A percentile compares a stretch with the other conserved stretches of the same genome.
These are phyloP conservation scores for Calycina herbarum DNA, from an alignment of 2,329 filamentous ascomycete genomes.

Conservation along the genomic window DNA sequence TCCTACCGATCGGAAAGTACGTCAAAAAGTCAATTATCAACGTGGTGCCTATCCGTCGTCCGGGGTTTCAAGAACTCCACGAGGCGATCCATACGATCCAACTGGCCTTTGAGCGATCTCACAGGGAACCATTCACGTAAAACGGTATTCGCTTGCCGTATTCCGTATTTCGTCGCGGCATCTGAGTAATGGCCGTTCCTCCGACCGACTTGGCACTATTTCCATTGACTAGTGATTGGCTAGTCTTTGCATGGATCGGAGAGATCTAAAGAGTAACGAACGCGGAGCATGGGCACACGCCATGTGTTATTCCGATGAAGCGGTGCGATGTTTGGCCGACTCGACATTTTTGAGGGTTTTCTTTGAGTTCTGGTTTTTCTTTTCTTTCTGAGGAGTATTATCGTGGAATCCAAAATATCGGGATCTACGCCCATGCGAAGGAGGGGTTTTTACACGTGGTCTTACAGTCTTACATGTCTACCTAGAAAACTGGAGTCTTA, in stretches of 20 bases:
- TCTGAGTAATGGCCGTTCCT: neutral
- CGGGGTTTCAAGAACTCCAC: neutral
- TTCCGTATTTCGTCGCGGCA: neutral
- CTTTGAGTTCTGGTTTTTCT: no score
- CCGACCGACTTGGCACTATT: neutral
- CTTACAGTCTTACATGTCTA: neutral
- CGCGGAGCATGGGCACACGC: neutral
- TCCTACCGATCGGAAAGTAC: conserved; percentile 1
- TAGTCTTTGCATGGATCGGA: neutral
- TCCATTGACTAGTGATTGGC: neutral
- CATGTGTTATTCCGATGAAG: neutral
- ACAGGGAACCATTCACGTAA: neutral
- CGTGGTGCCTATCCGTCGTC: neutral
- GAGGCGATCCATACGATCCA: neutral
- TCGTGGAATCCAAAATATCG: neutral
- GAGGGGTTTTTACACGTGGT: neutral
- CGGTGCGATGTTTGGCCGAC: neutral
- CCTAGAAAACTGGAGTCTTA: neutral
- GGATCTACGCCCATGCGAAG: neutral
- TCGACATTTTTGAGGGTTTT: no score
- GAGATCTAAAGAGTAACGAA: neutral
- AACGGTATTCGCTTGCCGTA: neutral
- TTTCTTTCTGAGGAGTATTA: neutral
- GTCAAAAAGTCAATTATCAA: neutral
- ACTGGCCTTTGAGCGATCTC: neutral